Conservation (phyloP, 352 stramenopile species). For the Pythium periplocum region DNA sequence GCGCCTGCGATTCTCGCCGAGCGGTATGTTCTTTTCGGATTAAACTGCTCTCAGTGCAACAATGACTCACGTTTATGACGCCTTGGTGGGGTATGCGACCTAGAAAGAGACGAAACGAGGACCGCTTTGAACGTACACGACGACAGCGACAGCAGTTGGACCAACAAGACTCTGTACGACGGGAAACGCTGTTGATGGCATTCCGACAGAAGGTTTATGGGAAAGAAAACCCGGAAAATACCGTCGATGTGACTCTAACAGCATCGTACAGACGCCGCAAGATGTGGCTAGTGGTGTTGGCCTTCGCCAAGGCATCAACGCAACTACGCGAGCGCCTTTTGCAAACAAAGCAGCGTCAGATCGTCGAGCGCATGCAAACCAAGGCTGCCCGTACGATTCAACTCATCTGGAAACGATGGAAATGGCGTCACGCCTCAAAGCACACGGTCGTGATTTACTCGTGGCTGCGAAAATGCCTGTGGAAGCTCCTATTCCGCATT, state of each 20-base stretch:
- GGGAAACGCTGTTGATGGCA: slow-evolving; percentile 26
- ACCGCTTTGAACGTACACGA: slow-evolving; percentile 37
- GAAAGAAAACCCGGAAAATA: slow-evolving; percentile 12
- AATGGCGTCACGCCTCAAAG: slow-evolving; percentile 52
- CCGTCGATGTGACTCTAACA: slow-evolving; percentile 21
- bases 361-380: slow-evolving; percentile 27
- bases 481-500: slow-evolving; percentile 58
- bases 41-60: neutral
- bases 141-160: slow-evolving; percentile 41
- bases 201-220: slow-evolving; percentile 31
- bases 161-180: slow-evolving; percentile 27
- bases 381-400: slow-evolving; percentile 51
- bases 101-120: slow-evolving; percentile 63
- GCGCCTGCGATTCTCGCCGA: slow-evolving; percentile 13
- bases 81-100: slow-evolving; percentile 7
- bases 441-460: slow-evolving; percentile 60
- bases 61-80: neutral
- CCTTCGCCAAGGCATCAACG: slow-evolving; percentile 30
- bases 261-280: slow-evolving; percentile 32
- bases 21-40: slow-evolving; percentile 8
- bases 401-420: slow-evolving; percentile 52
- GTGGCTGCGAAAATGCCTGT: slow-evolving; percentile 67
- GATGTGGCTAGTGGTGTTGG: slow-evolving; percentile 44
- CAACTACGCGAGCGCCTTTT: slow-evolving; percentile 30
- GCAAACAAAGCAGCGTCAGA: slow-evolving; percentile 26